Conservation (phyloP, 192 early-diverging fungal genomes). For the Umbelopsis sp. region DNA sequence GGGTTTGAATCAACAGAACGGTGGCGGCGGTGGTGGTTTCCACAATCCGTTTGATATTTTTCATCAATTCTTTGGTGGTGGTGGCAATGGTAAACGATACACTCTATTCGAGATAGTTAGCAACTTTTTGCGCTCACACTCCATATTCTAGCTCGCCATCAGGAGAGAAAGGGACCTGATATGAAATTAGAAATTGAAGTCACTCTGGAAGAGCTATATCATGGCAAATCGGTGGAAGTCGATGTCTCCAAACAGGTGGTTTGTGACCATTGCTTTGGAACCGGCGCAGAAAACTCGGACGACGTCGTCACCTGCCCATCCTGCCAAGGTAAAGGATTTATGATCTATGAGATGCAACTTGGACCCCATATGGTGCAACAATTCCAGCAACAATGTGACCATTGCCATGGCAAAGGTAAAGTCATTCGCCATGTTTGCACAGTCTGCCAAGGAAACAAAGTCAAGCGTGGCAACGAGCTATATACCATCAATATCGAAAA, state of each 20-base stretch:
- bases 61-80: conserved; percentile 81
- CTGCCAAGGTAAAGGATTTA: conserved; percentile 83
- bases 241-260: conserved; percentile 95
- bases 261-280: conserved; percentile 91
- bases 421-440: conserved; percentile 78
- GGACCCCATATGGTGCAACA: conserved; percentile 95
- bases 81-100: conserved; percentile 50
- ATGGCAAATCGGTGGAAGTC: conserved; percentile 80
- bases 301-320: conserved; percentile 81
- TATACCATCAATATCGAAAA: conserved; percentile 79
- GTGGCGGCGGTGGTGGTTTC: conserved; percentile 67
- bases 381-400: conserved; percentile 90
- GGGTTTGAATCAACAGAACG: conserved; percentile 77
- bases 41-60: conserved; percentile 99
- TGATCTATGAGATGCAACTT: conserved; percentile 80
- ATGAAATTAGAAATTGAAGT: conserved; percentile 79
- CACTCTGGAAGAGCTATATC: conserved; percentile 89
- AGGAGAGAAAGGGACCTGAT: conserved; percentile 84
- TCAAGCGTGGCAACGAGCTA: conserved; percentile 80
- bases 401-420: conserved; percentile 91
- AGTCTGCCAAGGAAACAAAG: conserved; percentile 83
- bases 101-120: not conserved
- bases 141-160: conserved; percentile 1
- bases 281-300: conserved; percentile 81
- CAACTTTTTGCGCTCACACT: no score